phyloP scores from a whole-genome alignment of 345 rosid genomes.

The Nasturtium officinale region DNA sequence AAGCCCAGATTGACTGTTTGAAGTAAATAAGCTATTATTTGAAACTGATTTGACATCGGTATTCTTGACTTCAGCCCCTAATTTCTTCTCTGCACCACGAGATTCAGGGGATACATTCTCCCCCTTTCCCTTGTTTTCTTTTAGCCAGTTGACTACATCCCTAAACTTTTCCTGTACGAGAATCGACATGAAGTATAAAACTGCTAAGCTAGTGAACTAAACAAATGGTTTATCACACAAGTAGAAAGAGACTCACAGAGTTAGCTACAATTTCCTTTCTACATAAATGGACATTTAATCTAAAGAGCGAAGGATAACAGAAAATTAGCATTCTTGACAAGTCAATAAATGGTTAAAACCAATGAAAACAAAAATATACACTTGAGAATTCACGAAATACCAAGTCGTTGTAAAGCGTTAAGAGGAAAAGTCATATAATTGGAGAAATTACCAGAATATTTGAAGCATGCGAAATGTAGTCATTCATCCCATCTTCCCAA shows the following conservation, averaged over 20 bases:
- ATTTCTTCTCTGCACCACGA: slow-evolving; percentile 50
- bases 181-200: not conserved
- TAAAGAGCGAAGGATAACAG: not conserved
- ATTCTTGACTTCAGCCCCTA: slow-evolving; percentile 48
- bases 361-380: no score
- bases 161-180: slow-evolving; percentile 71
- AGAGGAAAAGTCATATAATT: not conserved
- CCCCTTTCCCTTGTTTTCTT: slow-evolving; percentile 61
- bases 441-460: slow-evolving; percentile 59
- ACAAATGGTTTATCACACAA: not conserved
- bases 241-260: slow-evolving; percentile 7
- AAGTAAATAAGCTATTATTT: slow-evolving; percentile 6
- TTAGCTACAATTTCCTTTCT: not conserved
- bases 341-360: not conserved
- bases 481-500: slow-evolving; percentile 90
- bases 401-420: not conserved
- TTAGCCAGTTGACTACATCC: slow-evolving; percentile 88
- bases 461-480: slow-evolving; percentile 78
- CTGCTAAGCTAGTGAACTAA: slow-evolving; percentile 21
- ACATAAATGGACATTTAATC: not conserved
- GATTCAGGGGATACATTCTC: slow-evolving; percentile 51
- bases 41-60: slow-evolving; percentile 44
- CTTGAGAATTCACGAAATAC: no score
- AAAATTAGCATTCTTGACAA: not conserved
- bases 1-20: slow-evolving; percentile 37